These are phyloP conservation scores for Glycine tomentella DNA, from an alignment of 306 rosid species.

Conservation along the genomic window DNA sequence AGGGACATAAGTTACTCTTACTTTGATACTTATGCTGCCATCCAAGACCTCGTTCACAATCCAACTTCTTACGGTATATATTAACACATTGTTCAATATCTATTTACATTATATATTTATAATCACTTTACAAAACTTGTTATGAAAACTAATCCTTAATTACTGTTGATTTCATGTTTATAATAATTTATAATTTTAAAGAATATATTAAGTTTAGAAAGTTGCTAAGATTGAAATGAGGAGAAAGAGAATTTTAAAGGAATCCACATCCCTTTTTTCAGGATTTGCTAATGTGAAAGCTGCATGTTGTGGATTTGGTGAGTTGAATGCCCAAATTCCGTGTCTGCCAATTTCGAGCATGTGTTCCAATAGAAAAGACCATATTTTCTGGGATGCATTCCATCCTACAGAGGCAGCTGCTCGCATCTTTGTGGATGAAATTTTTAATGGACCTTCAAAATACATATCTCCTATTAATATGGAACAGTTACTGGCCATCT, in stretches of 20 bases:
- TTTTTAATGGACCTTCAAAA: conserved; percentile 61
- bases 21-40: conserved; percentile 62
- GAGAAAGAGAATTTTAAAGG: neutral
- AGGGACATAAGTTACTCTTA: conserved; percentile 59
- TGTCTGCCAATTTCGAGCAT: conserved; percentile 57
- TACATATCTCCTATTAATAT: conserved; percentile 63
- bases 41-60: conserved; percentile 54
- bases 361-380: conserved; percentile 70
- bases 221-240: neutral
- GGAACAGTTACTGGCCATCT: conserved; percentile 49
- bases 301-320: conserved; percentile 86
- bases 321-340: conserved; percentile 54
- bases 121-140: neutral
- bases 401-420: conserved; percentile 76
- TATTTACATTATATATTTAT: neutral
- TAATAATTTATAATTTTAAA: neutral
- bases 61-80: conserved; percentile 63
- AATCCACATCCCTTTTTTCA: conserved; percentile 39
- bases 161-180: neutral
- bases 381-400: conserved; percentile 77
- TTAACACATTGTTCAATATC: neutral
- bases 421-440: conserved; percentile 49
- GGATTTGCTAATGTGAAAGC: conserved; percentile 68
- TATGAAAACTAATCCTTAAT: neutral
- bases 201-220: too few species aligned